Evolutionary conservation across 768 basidiomycete genomes (phyloP).

Genomic region (Xerocomus spinulosus): DNA sequence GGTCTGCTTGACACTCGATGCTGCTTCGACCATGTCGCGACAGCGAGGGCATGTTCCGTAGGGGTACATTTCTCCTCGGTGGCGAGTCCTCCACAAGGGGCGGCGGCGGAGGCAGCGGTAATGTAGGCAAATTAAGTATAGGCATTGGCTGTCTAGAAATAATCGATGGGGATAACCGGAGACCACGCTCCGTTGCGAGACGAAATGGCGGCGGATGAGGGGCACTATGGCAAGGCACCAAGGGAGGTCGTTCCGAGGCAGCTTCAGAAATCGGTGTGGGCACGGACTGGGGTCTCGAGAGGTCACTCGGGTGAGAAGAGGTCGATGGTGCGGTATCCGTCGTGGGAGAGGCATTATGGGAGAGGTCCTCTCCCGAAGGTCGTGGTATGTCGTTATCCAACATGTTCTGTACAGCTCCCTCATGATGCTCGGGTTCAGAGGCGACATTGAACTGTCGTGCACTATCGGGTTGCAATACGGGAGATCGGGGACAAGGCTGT

Average conservation of each 20-base stretch:
- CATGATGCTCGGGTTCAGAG: slow-evolving; percentile 1
- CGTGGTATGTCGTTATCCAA: slow-evolving; percentile 15
- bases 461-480: slow-evolving; percentile 2
- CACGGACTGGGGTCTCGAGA: neutral
- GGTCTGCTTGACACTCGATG: slow-evolving; percentile 19
- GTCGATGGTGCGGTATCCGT: slow-evolving; percentile 2
- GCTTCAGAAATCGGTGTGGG: neutral
- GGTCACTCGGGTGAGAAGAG: neutral
- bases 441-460: slow-evolving; percentile 4
- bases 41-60: slow-evolving; percentile 55
- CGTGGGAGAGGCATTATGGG: slow-evolving; percentile 12
- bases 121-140: slow-evolving; percentile 46
- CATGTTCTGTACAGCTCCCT: slow-evolving; percentile 6
- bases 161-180: slow-evolving; percentile 44
- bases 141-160: slow-evolving; percentile 44
- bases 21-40: slow-evolving; percentile 34
- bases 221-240: slow-evolving; percentile 9
- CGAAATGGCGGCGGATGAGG: slow-evolving; percentile 21
- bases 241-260: slow-evolving; percentile 2
- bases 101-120: slow-evolving; percentile 32
- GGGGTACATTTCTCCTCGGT: slow-evolving; percentile 25
- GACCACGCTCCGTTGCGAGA: slow-evolving; percentile 32
- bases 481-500: slow-evolving; percentile 5
- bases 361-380: slow-evolving; percentile 2
- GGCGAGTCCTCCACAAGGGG: slow-evolving; percentile 10